These are phyloP conservation scores for Herpetospermum pedunculosum DNA, from an alignment of 306 rosid genomes.

Conservation along the genomic window DNA sequence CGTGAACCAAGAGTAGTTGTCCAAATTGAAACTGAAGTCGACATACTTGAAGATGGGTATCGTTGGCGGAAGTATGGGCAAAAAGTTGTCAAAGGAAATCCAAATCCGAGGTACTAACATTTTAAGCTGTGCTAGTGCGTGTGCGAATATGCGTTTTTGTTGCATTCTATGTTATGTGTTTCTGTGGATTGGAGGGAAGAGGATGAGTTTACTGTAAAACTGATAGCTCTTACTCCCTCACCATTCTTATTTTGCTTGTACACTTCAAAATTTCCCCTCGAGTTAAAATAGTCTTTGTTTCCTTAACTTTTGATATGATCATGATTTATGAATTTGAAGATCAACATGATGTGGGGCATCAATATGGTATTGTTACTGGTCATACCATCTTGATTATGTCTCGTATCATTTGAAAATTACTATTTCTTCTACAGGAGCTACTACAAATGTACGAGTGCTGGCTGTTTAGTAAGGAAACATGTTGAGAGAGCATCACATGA, in stretches of 20 bases:
- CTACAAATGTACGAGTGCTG: constrained; percentile 89
- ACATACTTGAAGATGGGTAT: constrained; percentile 86
- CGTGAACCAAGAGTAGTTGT: constrained; percentile 83
- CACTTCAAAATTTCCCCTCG: not conserved
- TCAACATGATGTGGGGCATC: not conserved
- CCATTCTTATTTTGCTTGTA: not conserved
- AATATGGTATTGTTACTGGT: not conserved
- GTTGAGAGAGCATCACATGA: constrained; percentile 85
- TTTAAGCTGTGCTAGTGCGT: not conserved
- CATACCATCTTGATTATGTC: not conserved
- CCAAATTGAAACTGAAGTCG: constrained; percentile 68
- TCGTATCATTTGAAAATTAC: not conserved
- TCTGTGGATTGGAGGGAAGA: not conserved
- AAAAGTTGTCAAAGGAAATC: constrained; percentile 90
- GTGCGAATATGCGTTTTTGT: not conserved
- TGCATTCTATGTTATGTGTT: not conserved
- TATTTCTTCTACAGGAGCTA: constrained; percentile 56
- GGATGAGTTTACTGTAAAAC: not conserved
- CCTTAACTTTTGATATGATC: not conserved
- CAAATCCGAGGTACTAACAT: constrained; percentile 65
- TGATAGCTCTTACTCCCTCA: not conserved
- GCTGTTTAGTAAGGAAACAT: constrained; percentile 77
- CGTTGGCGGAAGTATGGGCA: constrained; percentile 96
- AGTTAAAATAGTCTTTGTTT: not conserved
- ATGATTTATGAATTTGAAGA: not conserved